Evolutionary conservation across 768 basidiomycete genomes (phyloP).

Genomic region (Cystofilobasidium ferigula): DNA sequence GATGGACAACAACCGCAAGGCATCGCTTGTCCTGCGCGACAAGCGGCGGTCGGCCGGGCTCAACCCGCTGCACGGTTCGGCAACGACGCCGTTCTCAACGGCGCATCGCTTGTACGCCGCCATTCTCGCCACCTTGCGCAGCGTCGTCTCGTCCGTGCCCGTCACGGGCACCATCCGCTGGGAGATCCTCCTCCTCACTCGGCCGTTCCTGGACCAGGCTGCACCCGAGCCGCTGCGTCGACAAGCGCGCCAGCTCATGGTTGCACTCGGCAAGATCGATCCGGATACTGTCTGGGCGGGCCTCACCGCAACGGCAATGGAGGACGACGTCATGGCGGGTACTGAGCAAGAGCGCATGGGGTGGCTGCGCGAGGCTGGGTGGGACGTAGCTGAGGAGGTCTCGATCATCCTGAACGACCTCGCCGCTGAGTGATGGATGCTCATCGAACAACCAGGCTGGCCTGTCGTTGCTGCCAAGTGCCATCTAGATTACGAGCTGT

Average conservation of each 20-base stretch:
- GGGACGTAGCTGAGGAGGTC: background rate
- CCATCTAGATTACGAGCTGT: constrained; percentile 7
- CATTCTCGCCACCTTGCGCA: constrained; percentile 60
- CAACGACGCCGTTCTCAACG: background rate
- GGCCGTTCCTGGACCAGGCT: constrained; percentile 59
- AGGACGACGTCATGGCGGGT: background rate
- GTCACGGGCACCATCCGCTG: constrained; percentile 61
- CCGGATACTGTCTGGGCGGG: constrained; percentile 66
- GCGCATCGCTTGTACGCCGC: constrained; percentile 68
- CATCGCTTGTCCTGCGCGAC: constrained; percentile 58
- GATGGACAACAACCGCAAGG: constrained; percentile 53
- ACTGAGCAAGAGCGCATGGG: constrained; percentile 5
- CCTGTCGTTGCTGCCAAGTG: no score
- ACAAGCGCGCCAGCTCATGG: constrained; percentile 56
- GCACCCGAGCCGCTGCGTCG: constrained; percentile 65
- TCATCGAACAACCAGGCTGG: no score
- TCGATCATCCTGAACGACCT: background rate
- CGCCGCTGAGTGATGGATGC: no score
- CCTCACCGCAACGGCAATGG: background rate
- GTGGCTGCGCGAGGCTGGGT: constrained; percentile 13
- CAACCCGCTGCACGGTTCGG: background rate
- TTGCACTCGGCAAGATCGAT: constrained; percentile 51
- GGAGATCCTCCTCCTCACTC: constrained; percentile 65
- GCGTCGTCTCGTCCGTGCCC: constrained; percentile 53
- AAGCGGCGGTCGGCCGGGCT: constrained; percentile 27